Evolutionary conservation across 1,139 yeast genomes (phyloP).

Genomic region (Taphrina betulina): DNA sequence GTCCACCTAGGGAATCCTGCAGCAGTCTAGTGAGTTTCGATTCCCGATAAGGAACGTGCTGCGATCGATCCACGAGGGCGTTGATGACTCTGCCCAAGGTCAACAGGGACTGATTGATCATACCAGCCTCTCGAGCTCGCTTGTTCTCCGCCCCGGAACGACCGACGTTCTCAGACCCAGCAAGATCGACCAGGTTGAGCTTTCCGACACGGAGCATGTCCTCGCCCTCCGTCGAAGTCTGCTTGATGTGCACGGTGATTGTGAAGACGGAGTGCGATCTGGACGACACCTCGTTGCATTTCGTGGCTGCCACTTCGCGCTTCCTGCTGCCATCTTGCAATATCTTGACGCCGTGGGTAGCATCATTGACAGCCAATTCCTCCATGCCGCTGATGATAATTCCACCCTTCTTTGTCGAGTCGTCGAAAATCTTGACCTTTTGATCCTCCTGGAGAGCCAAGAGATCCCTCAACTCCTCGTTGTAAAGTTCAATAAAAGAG

Average conservation of each 20-base stretch:
- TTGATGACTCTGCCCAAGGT: slow-evolving; percentile 84
- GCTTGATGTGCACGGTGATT: slow-evolving; percentile 54
- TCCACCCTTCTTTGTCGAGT: slow-evolving; percentile 44
- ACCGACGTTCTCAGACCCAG: slow-evolving; percentile 81
- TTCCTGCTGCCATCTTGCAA: slow-evolving; percentile 55
- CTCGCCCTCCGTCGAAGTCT: slow-evolving; percentile 46
- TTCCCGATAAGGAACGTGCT: slow-evolving; percentile 81
- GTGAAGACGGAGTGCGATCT: slow-evolving; percentile 76
- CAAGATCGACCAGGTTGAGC: slow-evolving; percentile 79
- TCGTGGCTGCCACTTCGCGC: slow-evolving; percentile 67
- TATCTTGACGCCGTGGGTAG: slow-evolving; percentile 49
- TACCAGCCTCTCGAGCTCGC: slow-evolving; percentile 84
- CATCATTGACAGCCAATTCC: slow-evolving; percentile 48
- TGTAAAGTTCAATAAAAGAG: slow-evolving; percentile 70
- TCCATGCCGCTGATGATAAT: slow-evolving; percentile 54
- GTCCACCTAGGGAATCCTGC: slow-evolving; percentile 82
- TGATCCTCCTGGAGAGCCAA: slow-evolving; percentile 45
- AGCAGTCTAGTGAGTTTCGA: slow-evolving; percentile 75
- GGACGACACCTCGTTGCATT: slow-evolving; percentile 67
- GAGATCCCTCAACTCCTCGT: slow-evolving; percentile 68
- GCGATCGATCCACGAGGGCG: slow-evolving; percentile 58
- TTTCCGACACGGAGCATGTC: slow-evolving; percentile 51
- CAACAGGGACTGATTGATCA: slow-evolving; percentile 76
- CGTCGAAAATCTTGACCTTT: slow-evolving; percentile 51
- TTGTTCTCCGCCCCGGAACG: slow-evolving; percentile 76